Evolutionary conservation across 2,329 filamentous ascomycete species (phyloP), one percentile per base, ranked within the genome.

Genomic region (Fusarium oligoseptatum): DNA sequence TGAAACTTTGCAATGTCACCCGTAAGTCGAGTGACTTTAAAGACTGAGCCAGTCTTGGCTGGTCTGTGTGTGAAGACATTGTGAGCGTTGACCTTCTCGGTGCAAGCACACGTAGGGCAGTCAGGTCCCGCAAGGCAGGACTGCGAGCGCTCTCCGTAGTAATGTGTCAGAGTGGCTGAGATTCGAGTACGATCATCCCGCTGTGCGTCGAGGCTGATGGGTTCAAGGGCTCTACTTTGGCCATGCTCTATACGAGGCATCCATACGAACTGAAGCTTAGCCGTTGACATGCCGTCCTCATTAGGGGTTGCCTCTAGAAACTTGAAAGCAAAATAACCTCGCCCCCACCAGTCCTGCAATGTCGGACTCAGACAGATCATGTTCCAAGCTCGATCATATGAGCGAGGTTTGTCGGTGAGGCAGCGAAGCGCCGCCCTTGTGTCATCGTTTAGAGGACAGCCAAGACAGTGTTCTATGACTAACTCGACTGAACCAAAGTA

Each of bases 181-280:
- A 58, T 8, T 39, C 9, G 9, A 12, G 36, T 58, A 7, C 6
- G 3, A 2, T 36, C 22, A 12, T 41, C 9, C 29, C 20, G 32
- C 15, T 58, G 56, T 15, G 20, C 20, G 3, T 29, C 36, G 20
- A 41, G 36, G 14, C 11, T n/a, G 22, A 58, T 39, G 0, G 36
- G 20, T 7, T 22, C 14, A 4, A 8, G 17, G 12, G 55, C 34
- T 24, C 20, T 24, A 6, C 20, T 20, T 9, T 15, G 14, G 8
- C 32, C 20, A 0, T 10, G 3, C 3, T 12, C 32, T 12, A 34
- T 14, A 14, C 27, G 32, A 14, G 39, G 63, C 52, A 65, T 65
- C 63, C 52, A 65, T n/a, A 60, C 39, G 11, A 65, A 8, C 22
- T 65, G 37, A 20, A 60, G 36, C 29, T 58, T 7, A 14, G 34